Percentiles rank a stretch among this genome's conserved stretches.
phyloP scores from a whole-genome alignment of 164 flowering plant genomes.

The Chimonanthus praecox region DNA sequence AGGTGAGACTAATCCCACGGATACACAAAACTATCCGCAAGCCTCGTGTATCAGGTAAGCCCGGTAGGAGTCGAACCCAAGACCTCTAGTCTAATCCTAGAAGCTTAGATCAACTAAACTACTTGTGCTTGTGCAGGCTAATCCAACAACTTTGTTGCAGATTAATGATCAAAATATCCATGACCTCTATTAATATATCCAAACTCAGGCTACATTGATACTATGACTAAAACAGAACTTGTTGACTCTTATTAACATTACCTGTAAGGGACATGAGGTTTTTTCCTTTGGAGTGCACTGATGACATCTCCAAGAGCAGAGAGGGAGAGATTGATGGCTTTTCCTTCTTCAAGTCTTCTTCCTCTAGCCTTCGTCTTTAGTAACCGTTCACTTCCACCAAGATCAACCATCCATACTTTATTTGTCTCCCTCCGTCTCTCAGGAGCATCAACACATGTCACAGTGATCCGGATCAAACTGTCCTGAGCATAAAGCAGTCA shows the following conservation, averaged over 20 bases:
- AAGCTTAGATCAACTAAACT: too few relatives aligned
- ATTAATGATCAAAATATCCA: neutral
- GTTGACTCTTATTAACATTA: slow-evolving; percentile 9
- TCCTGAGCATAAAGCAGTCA: slow-evolving; percentile 10
- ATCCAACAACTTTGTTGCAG: neutral
- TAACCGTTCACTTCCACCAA: slow-evolving; percentile 74
- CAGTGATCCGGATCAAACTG: slow-evolving; percentile 54
- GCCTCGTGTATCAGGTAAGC: too few relatives aligned
- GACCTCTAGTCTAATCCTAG: too few relatives aligned
- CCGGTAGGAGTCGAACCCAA: too few relatives aligned
- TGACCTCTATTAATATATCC: neutral
- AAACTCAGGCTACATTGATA: neutral
- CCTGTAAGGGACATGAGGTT: slow-evolving; percentile 58
- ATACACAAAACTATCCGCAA: too few relatives aligned
- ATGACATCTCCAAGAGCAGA: slow-evolving; percentile 76
- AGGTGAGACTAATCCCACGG: too few relatives aligned
- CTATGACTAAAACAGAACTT: neutral
- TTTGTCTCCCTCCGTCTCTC: slow-evolving; percentile 46
- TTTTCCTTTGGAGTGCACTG: slow-evolving; percentile 50
- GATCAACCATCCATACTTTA: slow-evolving; percentile 68
- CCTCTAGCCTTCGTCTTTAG: slow-evolving; percentile 58
- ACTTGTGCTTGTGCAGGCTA: too few relatives aligned
- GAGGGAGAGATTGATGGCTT: slow-evolving; percentile 65
- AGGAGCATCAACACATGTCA: slow-evolving; percentile 35
- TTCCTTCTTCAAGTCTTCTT: slow-evolving; percentile 64